Conservation (phyloP, 768 basidiomycete species). For the Crepidotus variabilis region DNA sequence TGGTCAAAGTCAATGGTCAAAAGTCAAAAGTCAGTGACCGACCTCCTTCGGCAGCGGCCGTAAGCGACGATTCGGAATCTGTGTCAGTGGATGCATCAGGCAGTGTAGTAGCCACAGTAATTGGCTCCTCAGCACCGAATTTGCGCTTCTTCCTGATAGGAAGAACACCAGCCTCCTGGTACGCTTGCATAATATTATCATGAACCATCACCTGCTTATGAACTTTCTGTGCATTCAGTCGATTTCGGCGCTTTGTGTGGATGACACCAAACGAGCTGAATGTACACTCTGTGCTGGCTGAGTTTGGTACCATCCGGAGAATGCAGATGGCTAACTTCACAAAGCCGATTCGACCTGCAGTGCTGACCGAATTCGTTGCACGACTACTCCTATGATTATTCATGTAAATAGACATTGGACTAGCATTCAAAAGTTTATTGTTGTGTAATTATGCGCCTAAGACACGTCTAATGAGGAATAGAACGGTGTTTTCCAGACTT, state of each 20-base stretch:
- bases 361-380: conserved; percentile 3
- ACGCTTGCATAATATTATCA: neutral
- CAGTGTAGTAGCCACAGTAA: neutral
- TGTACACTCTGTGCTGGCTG: conserved; percentile 22
- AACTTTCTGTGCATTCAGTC: conserved; percentile 1
- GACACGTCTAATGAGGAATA: no score
- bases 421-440: no score
- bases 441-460: no score
- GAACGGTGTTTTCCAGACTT: no score
- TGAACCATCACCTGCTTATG: neutral
- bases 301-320: conserved; percentile 23
- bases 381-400: no score
- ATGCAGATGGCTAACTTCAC: conserved; percentile 18
- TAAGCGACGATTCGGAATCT: no score
- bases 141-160: neutral
- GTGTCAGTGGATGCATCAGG: neutral
- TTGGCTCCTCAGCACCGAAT: neutral
- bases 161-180: neutral
- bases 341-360: conserved; percentile 1
- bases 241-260: conserved; percentile 23
- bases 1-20: neutral
- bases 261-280: conserved; percentile 23
- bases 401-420: no score
- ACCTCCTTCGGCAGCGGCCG: neutral
- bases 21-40: neutral